Evolutionary conservation across 2,329 filamentous ascomycete species (phyloP).

Genomic region (Hymenoscyphus albidus): DNA sequence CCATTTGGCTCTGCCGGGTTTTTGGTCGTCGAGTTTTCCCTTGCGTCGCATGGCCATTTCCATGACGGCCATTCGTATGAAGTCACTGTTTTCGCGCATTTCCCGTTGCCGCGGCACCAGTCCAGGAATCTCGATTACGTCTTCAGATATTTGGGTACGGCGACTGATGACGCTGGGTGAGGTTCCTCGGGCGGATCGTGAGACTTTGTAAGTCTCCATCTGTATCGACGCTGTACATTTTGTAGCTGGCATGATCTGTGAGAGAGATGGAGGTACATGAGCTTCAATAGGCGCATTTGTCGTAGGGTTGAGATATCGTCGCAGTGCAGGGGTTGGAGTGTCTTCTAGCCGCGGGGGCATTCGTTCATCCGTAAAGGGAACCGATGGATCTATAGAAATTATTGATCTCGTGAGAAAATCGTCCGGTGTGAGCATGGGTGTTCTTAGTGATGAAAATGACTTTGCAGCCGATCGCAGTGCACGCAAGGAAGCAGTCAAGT

Average conservation of each 20-base stretch:
- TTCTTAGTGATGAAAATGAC: conserved; percentile 59
- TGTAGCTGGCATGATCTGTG: conserved; percentile 37
- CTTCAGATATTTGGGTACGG: conserved; percentile 30
- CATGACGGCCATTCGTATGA: conserved; percentile 67
- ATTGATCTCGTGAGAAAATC: conserved; percentile 66
- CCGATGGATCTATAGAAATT: conserved; percentile 61
- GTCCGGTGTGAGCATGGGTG: conserved; percentile 61
- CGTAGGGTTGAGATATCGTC: conserved; percentile 64
- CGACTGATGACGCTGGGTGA: conserved; percentile 35
- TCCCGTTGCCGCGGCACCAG: conserved; percentile 57
- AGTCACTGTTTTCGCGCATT: conserved; percentile 66
- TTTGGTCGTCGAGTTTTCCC: conserved; percentile 63
- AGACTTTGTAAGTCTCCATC: conserved; percentile 63
- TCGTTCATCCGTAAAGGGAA: conserved; percentile 65
- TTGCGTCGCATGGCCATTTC: conserved; percentile 67
- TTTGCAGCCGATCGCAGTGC: conserved; percentile 60
- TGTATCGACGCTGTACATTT: conserved; percentile 64
- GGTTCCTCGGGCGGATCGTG: conserved; percentile 36
- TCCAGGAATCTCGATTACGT: conserved; percentile 36
- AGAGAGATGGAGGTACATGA: conserved; percentile 35
- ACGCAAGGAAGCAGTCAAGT: conserved; percentile 62
- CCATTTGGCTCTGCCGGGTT: conserved; percentile 64
- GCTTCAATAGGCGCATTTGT: conserved; percentile 46
- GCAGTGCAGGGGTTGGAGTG: conserved; percentile 61
- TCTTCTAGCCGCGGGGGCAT: conserved; percentile 60